phyloP scores from a whole-genome alignment of 1,284 basidiomycete species.

The Albatrellus sp. region DNA sequence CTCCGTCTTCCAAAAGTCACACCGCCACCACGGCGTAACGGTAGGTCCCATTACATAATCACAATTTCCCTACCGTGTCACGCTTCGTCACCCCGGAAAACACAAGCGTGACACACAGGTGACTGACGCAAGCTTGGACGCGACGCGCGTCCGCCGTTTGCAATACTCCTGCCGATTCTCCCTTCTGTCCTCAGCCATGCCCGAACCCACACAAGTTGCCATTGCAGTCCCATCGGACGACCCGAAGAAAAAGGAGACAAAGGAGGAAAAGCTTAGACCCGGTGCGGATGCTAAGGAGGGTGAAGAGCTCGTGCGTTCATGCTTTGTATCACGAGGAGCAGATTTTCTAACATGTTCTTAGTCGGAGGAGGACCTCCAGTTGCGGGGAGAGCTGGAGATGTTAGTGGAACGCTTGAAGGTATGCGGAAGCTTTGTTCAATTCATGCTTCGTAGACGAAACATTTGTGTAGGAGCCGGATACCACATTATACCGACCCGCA shows the following conservation, averaged over 20 bases:
- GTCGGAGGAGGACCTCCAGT: slow-evolving; percentile 93
- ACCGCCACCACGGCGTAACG: no score
- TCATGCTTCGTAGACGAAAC: slow-evolving; percentile 3
- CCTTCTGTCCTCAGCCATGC: slow-evolving; percentile 25
- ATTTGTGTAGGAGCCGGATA: slow-evolving; percentile 69
- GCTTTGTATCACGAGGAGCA: not conserved
- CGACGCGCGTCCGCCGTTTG: slow-evolving; percentile 1
- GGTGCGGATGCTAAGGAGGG: slow-evolving; percentile 50
- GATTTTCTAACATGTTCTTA: slow-evolving; percentile 18
- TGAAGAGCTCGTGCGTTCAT: slow-evolving; percentile 67
- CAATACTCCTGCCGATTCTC: not conserved
- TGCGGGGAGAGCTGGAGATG: slow-evolving; percentile 96
- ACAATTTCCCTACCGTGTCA: no score
- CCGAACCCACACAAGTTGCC: slow-evolving; percentile 39
- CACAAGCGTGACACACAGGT: no score
- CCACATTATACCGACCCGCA: slow-evolving; percentile 77
- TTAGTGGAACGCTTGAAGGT: slow-evolving; percentile 91
- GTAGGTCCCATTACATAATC: no score
- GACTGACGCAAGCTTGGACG: not conserved
- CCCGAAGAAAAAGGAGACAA: slow-evolving; percentile 57
- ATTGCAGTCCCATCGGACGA: slow-evolving; percentile 60
- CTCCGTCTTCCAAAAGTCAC: no score
- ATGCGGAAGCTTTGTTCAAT: slow-evolving; percentile 8
- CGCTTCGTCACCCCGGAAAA: no score
- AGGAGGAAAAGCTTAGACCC: slow-evolving; percentile 34